These are phyloP conservation scores for Porpolomopsis calyptriformis DNA, from an alignment of 768 basidiomycete species.

Conservation along the genomic window DNA sequence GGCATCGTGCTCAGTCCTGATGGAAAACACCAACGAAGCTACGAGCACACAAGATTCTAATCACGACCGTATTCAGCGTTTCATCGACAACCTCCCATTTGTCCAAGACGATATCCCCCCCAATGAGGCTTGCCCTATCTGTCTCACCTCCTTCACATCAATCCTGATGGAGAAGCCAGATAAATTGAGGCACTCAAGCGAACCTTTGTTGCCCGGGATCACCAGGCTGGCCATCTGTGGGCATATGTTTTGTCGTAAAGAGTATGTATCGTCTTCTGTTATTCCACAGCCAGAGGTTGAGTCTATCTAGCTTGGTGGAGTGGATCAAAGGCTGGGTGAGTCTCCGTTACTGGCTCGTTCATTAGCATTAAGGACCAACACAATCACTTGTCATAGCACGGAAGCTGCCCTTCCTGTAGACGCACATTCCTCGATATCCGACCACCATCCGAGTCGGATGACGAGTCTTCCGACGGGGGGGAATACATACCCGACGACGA, in stretches of 20 bases:
- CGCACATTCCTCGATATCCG: constrained; percentile 45
- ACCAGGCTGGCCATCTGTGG: constrained; percentile 52
- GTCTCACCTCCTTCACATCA: constrained; percentile 40
- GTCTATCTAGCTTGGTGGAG: constrained; percentile 39
- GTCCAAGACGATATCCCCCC: constrained; percentile 31
- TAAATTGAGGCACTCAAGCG: no score
- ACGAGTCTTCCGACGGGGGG: constrained; percentile 56
- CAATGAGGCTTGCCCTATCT: constrained; percentile 58
- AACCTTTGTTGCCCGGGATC: constrained; percentile 26
- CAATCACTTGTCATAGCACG: constrained; percentile 36
- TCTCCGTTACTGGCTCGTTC: constrained; percentile 1
- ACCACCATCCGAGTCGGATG: constrained; percentile 42
- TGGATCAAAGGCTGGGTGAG: constrained; percentile 54
- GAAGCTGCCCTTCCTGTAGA: constrained; percentile 62
- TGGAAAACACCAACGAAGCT: neutral
- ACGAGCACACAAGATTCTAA: constrained; percentile 8
- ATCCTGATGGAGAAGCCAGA: constrained; percentile 27
- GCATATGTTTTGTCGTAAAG: constrained; percentile 57
- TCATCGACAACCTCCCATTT: constrained; percentile 35
- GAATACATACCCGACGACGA: constrained; percentile 50
- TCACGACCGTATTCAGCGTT: constrained; percentile 25
- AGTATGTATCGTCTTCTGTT: constrained; percentile 31
- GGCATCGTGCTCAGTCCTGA: no score
- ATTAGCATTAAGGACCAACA: neutral
- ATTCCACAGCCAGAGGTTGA: constrained; percentile 2